Evolutionary conservation across 441 rosid species (phyloP), one percentile per base, ranked within the genome.

Genomic region (Iberis amara): DNA sequence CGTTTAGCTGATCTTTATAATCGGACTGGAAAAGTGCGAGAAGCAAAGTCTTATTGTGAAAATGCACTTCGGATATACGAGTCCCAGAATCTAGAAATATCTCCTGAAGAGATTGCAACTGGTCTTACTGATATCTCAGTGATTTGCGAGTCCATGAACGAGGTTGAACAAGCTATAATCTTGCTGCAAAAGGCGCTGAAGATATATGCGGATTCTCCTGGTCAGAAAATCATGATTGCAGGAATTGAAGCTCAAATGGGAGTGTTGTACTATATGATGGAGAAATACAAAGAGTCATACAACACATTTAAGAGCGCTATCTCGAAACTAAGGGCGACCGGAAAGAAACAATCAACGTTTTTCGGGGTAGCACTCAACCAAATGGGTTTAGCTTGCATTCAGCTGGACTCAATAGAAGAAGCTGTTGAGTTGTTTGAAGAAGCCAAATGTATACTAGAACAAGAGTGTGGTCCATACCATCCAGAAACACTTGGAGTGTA

Each of bases 211-310:
- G 76, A 76, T 57, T 73, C 82, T 44, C 84, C 82, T 0, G 81
- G 90, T 41, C 79, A 78, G 66, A 82, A 80, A 36, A 73, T 72
- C 71, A 78, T 75, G 21, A 59, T 74, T 45, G 79, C 86, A 15
- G 86, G 90, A 23, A 79, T 82, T 39, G 82, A 82, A 79, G 86
- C 86, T 42, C 89, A 82, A 58, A 74, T 79, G 62, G 90, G 90
- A 48, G 90, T 83, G n/a, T 63, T 83, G 81, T 47, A 76, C 51
- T 83, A 80, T 66, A 76, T 83, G 85, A 55, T 78, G 63, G 90
- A 79, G 37, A 78, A 78, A 10, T 83, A 76, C 56, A 30, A 72
- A 5, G 84, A 83, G 10, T 80, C 86, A 0, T 80, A 83, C 55
- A 57, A 71, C 40, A 76, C 74, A 14, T 76, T 83, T 26, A 64